Percentiles rank a stretch among this genome's conserved stretches.
These are phyloP conservation scores for Camelina hispida DNA, from an alignment of 345 rosid genomes.

Conservation along the genomic window DNA sequence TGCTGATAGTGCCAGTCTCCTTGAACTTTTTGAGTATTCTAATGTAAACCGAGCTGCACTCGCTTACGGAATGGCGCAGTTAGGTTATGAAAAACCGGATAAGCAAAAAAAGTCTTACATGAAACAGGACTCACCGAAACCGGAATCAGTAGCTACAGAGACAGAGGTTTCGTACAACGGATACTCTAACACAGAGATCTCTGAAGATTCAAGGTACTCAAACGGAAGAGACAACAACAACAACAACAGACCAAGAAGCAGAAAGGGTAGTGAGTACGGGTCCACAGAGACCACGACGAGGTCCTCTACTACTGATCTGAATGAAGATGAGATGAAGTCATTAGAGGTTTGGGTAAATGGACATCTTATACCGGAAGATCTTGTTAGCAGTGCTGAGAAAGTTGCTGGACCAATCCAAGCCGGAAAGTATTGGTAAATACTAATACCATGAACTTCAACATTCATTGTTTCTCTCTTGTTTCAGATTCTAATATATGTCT, in stretches of 20 bases:
- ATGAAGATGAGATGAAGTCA: slow-evolving; percentile 36
- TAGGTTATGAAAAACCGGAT: slow-evolving; percentile 32
- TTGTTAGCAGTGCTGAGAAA: slow-evolving; percentile 63
- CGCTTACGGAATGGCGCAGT: slow-evolving; percentile 45
- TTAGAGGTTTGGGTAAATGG: slow-evolving; percentile 62
- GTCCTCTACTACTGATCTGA: slow-evolving; percentile 49
- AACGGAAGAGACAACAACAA: slow-evolving; percentile 47
- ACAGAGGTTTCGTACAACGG: slow-evolving; percentile 56
- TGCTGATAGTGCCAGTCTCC: slow-evolving; percentile 36
- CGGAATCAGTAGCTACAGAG: slow-evolving; percentile 49
- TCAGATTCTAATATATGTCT: slow-evolving; percentile 18
- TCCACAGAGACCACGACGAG: slow-evolving; percentile 50
- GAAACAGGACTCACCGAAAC: slow-evolving; percentile 51
- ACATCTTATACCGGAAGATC: slow-evolving; percentile 53
- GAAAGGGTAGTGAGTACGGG: slow-evolving; percentile 51
- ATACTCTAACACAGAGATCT: slow-evolving; percentile 45
- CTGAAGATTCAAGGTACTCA: slow-evolving; percentile 53
- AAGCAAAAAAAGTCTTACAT: slow-evolving; percentile 44
- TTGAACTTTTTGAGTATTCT: slow-evolving; percentile 46
- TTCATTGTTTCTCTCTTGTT: not conserved
- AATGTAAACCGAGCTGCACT: slow-evolving; percentile 45
- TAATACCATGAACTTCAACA: slow-evolving; percentile 9
- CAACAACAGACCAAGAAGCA: slow-evolving; percentile 40
- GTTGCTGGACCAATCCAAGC: slow-evolving; percentile 70
- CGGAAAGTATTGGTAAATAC: slow-evolving; percentile 79